These are phyloP conservation scores for Fusarium aywerte DNA, from an alignment of 2,329 filamentous ascomycete species.

Conservation along the genomic window DNA sequence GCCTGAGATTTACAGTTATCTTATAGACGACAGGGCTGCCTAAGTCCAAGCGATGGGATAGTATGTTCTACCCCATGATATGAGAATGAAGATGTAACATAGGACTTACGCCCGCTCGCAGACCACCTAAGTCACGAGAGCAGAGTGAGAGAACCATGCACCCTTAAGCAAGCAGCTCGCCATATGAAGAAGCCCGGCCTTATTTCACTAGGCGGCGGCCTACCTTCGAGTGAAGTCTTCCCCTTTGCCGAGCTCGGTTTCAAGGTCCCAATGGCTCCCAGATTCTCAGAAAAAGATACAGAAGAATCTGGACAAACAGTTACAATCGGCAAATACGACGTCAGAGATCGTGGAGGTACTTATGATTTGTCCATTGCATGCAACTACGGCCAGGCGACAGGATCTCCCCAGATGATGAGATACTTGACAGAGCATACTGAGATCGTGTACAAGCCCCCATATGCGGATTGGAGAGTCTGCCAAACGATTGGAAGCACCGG, in stretches of 20 bases:
- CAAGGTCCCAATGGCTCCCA: conserved; percentile 74
- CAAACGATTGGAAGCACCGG: conserved; percentile 89
- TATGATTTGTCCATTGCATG: conserved; percentile 87
- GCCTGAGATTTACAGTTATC: neutral
- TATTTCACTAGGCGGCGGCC: conserved; percentile 90
- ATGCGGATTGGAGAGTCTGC: conserved; percentile 88
- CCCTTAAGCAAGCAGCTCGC: conserved; percentile 84
- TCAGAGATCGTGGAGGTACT: conserved; percentile 63
- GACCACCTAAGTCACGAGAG: conserved; percentile 72
- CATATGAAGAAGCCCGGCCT: conserved; percentile 83
- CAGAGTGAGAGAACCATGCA: conserved; percentile 69
- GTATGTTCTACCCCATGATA: conserved; percentile 63
- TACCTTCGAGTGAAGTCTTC: conserved; percentile 91
- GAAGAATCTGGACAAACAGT: conserved; percentile 68
- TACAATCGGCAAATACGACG: conserved; percentile 85
- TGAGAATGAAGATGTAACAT: neutral
- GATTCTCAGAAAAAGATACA: conserved; percentile 77
- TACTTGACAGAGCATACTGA: conserved; percentile 97
- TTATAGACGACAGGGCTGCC: conserved; percentile 67
- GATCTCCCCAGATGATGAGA: conserved; percentile 86
- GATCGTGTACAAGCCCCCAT: conserved; percentile 85
- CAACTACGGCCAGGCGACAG: conserved; percentile 92
- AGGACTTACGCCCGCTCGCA: conserved; percentile 44
- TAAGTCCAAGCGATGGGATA: conserved; percentile 84
- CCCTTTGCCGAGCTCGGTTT: conserved; percentile 84